Percentiles rank a stretch among this genome's conserved stretches.
These are phyloP conservation scores for Moesziomyces sp. DNA, from an alignment of 1,284 basidiomycete species.

Conservation along the genomic window DNA sequence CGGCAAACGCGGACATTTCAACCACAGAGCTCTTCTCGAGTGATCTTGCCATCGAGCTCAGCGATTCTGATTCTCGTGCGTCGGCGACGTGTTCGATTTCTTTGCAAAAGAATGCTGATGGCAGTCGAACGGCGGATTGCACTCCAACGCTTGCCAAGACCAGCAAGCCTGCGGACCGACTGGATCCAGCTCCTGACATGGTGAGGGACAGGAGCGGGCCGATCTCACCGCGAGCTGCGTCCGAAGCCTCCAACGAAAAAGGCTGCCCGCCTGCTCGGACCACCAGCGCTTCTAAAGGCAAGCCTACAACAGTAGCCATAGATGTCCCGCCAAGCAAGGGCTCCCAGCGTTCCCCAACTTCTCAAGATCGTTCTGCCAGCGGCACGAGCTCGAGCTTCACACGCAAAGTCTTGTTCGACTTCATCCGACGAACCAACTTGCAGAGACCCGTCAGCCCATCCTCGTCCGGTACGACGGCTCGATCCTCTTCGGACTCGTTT, in stretches of 20 bases:
- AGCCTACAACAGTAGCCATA: neutral
- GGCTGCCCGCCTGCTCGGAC: neutral
- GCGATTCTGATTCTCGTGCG: too few relatives aligned
- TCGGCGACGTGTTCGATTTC: too few relatives aligned
- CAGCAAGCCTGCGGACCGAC: too few relatives aligned
- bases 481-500: neutral
- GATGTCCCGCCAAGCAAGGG: neutral
- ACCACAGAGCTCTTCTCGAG: too few relatives aligned
- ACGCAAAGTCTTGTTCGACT: constrained; percentile 27
- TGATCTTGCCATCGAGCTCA: too few relatives aligned
- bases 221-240: too few relatives aligned
- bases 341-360: neutral
- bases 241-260: too few relatives aligned
- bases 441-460: constrained; percentile 3
- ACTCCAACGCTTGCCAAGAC: too few relatives aligned
- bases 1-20: neutral
- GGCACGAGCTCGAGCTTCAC: constrained; percentile 19
- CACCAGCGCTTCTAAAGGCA: neutral
- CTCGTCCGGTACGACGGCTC: neutral
- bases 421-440: constrained; percentile 28
- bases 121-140: too few relatives aligned
- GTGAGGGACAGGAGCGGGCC: too few relatives aligned
- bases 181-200: too few relatives aligned
- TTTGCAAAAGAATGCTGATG: too few relatives aligned
- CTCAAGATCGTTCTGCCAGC: neutral